These are phyloP conservation scores for Platanus orientalis DNA, from an alignment of 164 flowering plant species.

Conservation along the genomic window DNA sequence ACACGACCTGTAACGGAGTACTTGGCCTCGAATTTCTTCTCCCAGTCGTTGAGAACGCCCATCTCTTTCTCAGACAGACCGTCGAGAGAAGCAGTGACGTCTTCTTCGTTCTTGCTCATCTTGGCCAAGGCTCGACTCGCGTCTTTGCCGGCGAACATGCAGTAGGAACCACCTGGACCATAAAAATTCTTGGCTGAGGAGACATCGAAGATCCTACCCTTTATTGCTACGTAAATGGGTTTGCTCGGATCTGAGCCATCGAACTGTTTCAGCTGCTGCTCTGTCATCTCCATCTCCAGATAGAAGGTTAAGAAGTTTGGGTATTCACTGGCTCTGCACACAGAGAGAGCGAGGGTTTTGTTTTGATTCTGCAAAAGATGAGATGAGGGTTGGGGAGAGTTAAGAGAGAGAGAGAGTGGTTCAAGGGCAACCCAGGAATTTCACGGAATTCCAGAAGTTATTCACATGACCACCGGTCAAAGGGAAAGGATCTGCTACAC, in stretches of 20 bases:
- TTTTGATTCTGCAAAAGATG: background rate
- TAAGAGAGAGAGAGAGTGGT: background rate
- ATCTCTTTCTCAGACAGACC: slow-evolving; percentile 86
- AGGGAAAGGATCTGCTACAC: too few relatives aligned
- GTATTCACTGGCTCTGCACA: background rate
- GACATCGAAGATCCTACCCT: slow-evolving; percentile 83
- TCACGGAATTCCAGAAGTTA: too few relatives aligned
- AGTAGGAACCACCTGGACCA: slow-evolving; percentile 90
- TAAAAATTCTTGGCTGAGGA: slow-evolving; percentile 73
- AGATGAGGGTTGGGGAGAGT: background rate
- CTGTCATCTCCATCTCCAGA: slow-evolving; percentile 50
- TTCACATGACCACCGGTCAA: too few relatives aligned
- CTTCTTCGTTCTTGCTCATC: slow-evolving; percentile 94
- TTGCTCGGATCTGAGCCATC: slow-evolving; percentile 72
- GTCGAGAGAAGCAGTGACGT: slow-evolving; percentile 51
- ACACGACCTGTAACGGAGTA: slow-evolving; percentile 85
- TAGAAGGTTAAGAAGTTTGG: background rate
- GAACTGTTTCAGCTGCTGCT: slow-evolving; percentile 51
- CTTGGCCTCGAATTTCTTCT: slow-evolving; percentile 94
- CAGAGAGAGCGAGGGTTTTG: background rate
- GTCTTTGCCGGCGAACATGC: slow-evolving; percentile 86
- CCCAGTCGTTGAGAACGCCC: slow-evolving; percentile 84
- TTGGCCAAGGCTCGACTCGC: slow-evolving; percentile 89
- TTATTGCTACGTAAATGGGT: slow-evolving; percentile 82
- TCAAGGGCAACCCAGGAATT: background rate